phyloP scores from a whole-genome alignment of 1,139 yeast species.

The Kodamaea sp. region DNA sequence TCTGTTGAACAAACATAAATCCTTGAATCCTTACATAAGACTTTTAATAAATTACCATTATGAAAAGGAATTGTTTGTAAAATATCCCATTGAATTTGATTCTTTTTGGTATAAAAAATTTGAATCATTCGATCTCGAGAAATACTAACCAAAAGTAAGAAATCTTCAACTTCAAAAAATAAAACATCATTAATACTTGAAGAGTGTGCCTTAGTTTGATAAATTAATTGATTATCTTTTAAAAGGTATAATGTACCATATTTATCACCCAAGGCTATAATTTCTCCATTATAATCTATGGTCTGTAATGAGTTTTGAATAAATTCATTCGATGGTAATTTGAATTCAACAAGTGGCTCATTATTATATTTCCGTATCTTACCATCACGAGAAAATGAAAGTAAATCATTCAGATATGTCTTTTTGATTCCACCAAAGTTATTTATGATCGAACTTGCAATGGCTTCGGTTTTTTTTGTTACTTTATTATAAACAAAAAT shows the following conservation, averaged over 20 bases:
- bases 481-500: constrained; percentile 22
- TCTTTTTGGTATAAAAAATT: constrained; percentile 29
- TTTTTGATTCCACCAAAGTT: constrained; percentile 37
- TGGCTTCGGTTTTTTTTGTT: constrained; percentile 6
- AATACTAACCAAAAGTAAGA: constrained; percentile 38
- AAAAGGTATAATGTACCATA: constrained; percentile 39
- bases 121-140: constrained; percentile 65
- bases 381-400: constrained; percentile 44
- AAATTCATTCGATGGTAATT: constrained; percentile 25
- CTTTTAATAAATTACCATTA: constrained; percentile 48
- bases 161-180: constrained; percentile 23
- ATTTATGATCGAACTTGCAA: constrained; percentile 35
- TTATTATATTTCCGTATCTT: constrained; percentile 22
- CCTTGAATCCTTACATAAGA: constrained; percentile 27
- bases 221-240: constrained; percentile 9
- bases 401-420: constrained; percentile 23
- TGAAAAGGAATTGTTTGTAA: constrained; percentile 57
- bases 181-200: constrained; percentile 45
- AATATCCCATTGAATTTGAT: constrained; percentile 40
- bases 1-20: constrained; percentile 58
- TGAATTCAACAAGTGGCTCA: constrained; percentile 14
- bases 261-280: constrained; percentile 44
- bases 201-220: constrained; percentile 44
- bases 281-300: constrained; percentile 21
- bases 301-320: constrained; percentile 28